Percentiles rank a stretch among this genome's conserved stretches.
Evolutionary conservation across 371 early-diverging fungal genomes (phyloP).

Genomic region (Haplosporangium sp.): DNA sequence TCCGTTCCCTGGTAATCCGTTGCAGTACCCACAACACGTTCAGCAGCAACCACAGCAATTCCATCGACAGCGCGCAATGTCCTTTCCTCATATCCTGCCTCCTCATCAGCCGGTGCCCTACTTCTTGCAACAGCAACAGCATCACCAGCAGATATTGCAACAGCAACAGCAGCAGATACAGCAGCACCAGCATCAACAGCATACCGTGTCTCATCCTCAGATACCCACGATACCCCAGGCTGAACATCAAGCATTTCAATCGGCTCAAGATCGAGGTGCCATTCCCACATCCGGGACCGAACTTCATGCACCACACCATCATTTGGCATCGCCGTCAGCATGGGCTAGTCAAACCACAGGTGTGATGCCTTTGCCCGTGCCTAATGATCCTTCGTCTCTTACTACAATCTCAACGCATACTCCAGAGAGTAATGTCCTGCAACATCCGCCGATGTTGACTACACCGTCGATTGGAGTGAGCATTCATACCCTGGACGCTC

Average conservation of each 20-base stretch:
- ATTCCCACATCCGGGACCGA: not conserved
- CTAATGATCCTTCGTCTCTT: not conserved
- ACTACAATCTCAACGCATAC: too few relatives aligned
- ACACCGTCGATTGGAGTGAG: too few relatives aligned
- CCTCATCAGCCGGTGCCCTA: constrained; percentile 8
- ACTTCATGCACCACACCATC: constrained; percentile 3
- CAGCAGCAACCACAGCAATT: constrained; percentile 15
- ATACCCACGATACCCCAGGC: constrained; percentile 2
- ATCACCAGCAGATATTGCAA: constrained; percentile 15
- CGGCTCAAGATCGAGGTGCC: not conserved
- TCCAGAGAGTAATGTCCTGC: too few relatives aligned
- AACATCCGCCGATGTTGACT: too few relatives aligned
- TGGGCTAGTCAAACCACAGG: too few relatives aligned
- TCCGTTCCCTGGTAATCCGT: not conserved
- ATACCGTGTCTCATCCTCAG: constrained; percentile 2
- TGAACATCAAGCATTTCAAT: not conserved
- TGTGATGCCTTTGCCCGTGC: not conserved
- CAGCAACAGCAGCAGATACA: constrained; percentile 5
- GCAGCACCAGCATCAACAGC: constrained; percentile 8
- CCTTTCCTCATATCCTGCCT: constrained; percentile 25
- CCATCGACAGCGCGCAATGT: constrained; percentile 37
- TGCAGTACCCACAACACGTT: constrained; percentile 1
- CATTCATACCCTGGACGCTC: not conserved
- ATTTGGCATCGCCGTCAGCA: not conserved
- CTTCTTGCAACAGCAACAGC: constrained; percentile 19